Base-by-base conservation (phyloP, 306 rosid genomes). In the Sesbania bispinosa region DNA sequence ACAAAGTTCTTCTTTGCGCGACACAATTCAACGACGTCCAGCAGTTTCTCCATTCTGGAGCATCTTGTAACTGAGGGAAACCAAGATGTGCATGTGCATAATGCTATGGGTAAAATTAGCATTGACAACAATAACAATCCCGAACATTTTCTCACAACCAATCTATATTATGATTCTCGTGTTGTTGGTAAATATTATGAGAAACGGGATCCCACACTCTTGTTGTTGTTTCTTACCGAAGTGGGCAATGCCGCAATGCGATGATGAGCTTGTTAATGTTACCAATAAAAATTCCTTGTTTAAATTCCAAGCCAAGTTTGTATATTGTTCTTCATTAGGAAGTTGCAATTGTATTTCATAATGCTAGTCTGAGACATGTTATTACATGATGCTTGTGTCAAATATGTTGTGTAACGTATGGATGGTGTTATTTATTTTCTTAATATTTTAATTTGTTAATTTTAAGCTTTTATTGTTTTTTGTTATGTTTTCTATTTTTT, bases 21-120 rank as follows among this genome's bases (percentile, higher is more conserved):
- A n/a, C n/a, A n/a, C n/a, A n/a, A n/a, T n/a, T n/a, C n/a, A n/a
- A n/a, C n/a, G n/a, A n/a, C n/a, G n/a, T n/a, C n/a, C n/a, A n/a
- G n/a, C n/a, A n/a, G n/a, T n/a, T n/a, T n/a, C n/a, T n/a, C n/a
- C n/a, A n/a, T n/a, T n/a, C 73, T 93, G 85, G 98, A 93, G 93
- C 98, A 93, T 90, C 93, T 93, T 48, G 98, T 93, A 83, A 93
- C 96, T 76, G 98, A 93, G 85, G 98, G 98, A 85, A 93, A 97
- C 84, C 98, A 93, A 79, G 98, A 93, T 77, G 97, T 93, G 32
- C 98, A 93, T 36, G 98, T 93, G 24, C 98, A 93, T 74, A 93
- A 93, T 84, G 98, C 98, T 39, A 82, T 93, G 67, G 98, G 98
- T 55, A 93, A 93, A 88, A 93, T 93, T 76, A 93, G 88, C 72